A percentile compares a stretch with the other conserved stretches of the same genome.
Conservation (phyloP, 495 filamentous ascomycete species). For the Entonaema liquescens region DNA sequence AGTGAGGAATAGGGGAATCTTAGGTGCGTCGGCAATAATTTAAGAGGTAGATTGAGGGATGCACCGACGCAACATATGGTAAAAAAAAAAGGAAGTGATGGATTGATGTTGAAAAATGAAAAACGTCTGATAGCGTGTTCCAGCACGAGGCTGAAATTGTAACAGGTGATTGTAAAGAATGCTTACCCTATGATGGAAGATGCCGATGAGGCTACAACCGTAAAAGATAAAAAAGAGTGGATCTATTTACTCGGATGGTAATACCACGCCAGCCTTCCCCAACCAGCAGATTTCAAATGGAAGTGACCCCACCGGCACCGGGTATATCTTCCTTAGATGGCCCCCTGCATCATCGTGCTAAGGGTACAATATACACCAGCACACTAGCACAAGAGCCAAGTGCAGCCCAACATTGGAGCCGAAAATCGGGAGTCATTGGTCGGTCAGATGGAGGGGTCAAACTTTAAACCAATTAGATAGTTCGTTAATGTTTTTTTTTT, state of each 20-base stretch:
- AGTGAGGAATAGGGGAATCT: conserved; percentile 11
- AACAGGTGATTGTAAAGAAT: conserved; percentile 1
- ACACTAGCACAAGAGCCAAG: conserved; percentile 13
- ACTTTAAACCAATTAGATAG: conserved; percentile 15
- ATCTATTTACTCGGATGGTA: not conserved
- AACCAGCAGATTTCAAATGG: not conserved
- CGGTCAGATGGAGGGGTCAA: conserved; percentile 15
- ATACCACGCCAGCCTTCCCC: conserved; percentile 19
- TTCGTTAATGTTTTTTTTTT: no score
- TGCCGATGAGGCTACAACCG: conserved; percentile 27
- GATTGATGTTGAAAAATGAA: conserved; percentile 15
- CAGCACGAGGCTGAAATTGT: conserved; percentile 18
- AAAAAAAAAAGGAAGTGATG: not conserved
- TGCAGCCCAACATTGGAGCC: conserved; percentile 26
- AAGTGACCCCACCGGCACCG: conserved; percentile 3
- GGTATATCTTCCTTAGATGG: conserved; percentile 19
- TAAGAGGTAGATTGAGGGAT: conserved; percentile 10
- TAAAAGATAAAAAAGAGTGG: conserved; percentile 25
- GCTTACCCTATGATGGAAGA: conserved; percentile 8
- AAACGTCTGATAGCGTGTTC: conserved; percentile 1
- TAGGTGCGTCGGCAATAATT: not conserved
- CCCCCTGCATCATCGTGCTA: conserved; percentile 26
- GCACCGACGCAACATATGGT: not conserved
- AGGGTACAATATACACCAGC: not conserved
- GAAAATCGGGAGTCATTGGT: conserved; percentile 34